Conservation (phyloP, 345 rosid genomes). For the Draba incana region DNA sequence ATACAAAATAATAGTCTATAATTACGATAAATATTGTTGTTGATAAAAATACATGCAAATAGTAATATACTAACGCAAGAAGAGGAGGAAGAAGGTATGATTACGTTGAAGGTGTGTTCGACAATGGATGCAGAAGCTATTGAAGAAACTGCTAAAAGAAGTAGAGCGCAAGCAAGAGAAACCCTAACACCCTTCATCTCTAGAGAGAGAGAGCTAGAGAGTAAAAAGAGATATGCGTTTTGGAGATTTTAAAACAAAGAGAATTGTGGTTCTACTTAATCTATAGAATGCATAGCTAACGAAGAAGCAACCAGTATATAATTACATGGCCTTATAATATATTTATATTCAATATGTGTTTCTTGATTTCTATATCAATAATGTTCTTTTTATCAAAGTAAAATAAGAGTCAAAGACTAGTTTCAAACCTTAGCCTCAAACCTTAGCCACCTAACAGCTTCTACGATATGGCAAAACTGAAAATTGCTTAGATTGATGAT, state of each 20-base stretch:
- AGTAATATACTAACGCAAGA: neutral
- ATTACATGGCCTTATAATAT: no score
- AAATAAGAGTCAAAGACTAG: no score
- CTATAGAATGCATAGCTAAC: conserved; percentile 20
- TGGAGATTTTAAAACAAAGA: conserved; percentile 15
- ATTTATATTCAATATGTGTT: no score
- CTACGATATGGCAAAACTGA: no score
- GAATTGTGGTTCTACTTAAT: neutral
- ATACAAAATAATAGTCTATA: neutral
- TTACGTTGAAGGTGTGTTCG: conserved; percentile 78
- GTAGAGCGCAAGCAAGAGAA: conserved; percentile 42
- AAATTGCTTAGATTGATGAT: no score
- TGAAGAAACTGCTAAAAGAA: conserved; percentile 48
- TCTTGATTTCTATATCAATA: no score
- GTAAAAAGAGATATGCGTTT: conserved; percentile 2
- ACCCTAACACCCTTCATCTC: conserved; percentile 46
- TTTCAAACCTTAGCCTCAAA: no score
- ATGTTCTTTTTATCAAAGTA: no score
- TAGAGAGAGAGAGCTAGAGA: neutral
- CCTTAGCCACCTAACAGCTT: no score
- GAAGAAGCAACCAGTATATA: conserved; percentile 1
- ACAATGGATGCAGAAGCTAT: conserved; percentile 67
- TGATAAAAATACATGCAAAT: neutral
- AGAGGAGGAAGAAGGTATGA: neutral
- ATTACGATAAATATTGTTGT: neutral